Evolutionary conservation across 805 yeast species (phyloP).

Genomic region (Metschnikowia rubicola): DNA sequence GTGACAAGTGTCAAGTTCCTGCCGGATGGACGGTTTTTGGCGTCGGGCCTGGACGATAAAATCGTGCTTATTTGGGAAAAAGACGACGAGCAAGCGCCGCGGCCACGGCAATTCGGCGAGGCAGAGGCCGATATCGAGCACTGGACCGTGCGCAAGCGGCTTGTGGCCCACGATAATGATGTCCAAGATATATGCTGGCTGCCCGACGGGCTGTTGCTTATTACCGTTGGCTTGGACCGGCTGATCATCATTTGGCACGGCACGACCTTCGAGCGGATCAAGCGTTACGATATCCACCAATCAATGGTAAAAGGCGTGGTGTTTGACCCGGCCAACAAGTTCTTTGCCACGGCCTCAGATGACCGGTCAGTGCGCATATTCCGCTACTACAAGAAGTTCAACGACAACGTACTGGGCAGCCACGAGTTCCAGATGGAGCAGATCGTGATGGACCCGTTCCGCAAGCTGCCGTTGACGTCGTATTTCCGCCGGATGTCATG

Average conservation of each 20-base stretch:
- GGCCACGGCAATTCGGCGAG: conserved; percentile 64
- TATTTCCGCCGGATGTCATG: conserved; percentile 84
- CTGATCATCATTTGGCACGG: conserved; percentile 94
- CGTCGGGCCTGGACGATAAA: conserved; percentile 94
- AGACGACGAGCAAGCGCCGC: conserved; percentile 62
- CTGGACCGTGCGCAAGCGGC: conserved; percentile 89
- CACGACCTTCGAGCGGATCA: conserved; percentile 81
- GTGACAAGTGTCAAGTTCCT: conserved; percentile 91
- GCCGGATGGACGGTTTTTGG: conserved; percentile 86
- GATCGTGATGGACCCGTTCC: conserved; percentile 79
- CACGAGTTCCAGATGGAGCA: conserved; percentile 84
- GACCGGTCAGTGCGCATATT: conserved; percentile 88
- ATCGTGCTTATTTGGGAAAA: conserved; percentile 89
- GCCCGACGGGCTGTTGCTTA: conserved; percentile 86
- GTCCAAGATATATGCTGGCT: conserved; percentile 98
- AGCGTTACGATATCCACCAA: conserved; percentile 87
- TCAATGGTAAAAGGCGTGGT: conserved; percentile 95
- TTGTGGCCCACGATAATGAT: conserved; percentile 96
- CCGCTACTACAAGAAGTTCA: conserved; percentile 65
- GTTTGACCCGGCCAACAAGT: conserved; percentile 97
- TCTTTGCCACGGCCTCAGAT: conserved; percentile 95
- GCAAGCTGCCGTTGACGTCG: conserved; percentile 84
- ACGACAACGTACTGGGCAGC: conserved; percentile 50
- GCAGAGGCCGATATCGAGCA: conserved; percentile 75
- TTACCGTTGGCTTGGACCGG: conserved; percentile 92